These are phyloP conservation scores for Gossypium arboreum DNA, from an alignment of 345 rosid species.

Conservation along the genomic window DNA sequence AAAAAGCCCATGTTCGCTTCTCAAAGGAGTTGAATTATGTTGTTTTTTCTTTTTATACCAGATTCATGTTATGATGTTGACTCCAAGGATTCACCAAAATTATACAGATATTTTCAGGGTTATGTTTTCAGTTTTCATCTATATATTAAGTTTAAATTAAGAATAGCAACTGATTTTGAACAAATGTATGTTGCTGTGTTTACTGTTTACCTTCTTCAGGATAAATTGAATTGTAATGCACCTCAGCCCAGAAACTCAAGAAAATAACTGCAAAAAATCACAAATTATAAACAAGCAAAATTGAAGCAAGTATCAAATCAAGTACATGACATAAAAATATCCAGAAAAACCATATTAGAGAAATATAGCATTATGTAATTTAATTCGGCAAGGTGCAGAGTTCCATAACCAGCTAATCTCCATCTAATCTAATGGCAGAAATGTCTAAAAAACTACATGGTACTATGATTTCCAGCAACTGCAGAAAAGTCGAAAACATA, in stretches of 20 bases:
- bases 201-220: constrained; percentile 71
- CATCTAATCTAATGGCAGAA: not conserved
- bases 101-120: not conserved
- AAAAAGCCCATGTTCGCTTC: too few relatives aligned
- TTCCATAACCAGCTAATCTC: not conserved
- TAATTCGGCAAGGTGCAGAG: not conserved
- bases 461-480: not conserved
- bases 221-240: constrained; percentile 92
- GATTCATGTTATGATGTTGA: not conserved
- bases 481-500: not conserved
- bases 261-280: constrained; percentile 53
- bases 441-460: not conserved
- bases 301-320: not conserved
- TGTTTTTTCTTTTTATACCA: not conserved
- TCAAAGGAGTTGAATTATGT: not conserved
- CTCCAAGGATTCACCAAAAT: not conserved
- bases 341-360: not conserved
- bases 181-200: not conserved
- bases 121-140: not conserved
- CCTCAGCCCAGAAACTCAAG: constrained; percentile 97
- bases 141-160: not conserved
- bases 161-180: not conserved
- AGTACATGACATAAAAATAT: not conserved
- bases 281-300: not conserved
- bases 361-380: not conserved